Conservation (phyloP, 2,329 filamentous ascomycete species). For the Saccharata proteae region DNA sequence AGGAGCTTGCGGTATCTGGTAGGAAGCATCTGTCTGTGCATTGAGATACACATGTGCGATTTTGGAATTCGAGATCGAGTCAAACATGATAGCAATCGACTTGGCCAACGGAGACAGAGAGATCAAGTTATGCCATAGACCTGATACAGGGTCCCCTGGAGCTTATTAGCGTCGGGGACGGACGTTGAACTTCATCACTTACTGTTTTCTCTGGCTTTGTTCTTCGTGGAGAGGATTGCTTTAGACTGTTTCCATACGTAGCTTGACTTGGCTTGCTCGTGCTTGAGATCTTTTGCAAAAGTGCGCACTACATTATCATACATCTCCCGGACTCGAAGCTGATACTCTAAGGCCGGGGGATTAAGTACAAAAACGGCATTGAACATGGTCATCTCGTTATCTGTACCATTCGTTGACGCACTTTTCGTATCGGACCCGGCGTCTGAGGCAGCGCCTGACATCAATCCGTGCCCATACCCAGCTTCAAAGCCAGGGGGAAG, state of each 20-base stretch:
- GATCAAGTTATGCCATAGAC: constrained; percentile 59
- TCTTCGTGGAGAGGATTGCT: constrained; percentile 66
- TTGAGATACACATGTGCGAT: constrained; percentile 76
- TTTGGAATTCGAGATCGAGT: constrained; percentile 68
- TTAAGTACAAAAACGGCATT: constrained; percentile 89
- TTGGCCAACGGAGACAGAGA: constrained; percentile 66
- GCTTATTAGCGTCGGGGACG: not conserved
- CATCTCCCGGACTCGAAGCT: constrained; percentile 60
- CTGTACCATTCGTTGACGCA: constrained; percentile 29
- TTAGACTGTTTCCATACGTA: constrained; percentile 91
- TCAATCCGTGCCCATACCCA: constrained; percentile 25
- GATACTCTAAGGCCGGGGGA: constrained; percentile 65
- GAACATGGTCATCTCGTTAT: constrained; percentile 89
- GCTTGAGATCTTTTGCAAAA: constrained; percentile 83
- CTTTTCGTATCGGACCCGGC: constrained; percentile 25
- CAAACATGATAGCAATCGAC: constrained; percentile 71
- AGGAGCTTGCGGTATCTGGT: constrained; percentile 49
- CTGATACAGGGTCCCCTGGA: constrained; percentile 44
- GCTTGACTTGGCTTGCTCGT: constrained; percentile 77
- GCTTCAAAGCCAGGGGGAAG: constrained; percentile 26
- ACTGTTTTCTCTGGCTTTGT: constrained; percentile 61
- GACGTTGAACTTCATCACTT: constrained; percentile 4
- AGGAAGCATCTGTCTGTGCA: constrained; percentile 45
- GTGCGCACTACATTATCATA: constrained; percentile 86
- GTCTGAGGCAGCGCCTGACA: constrained; percentile 23